Evolutionary conservation across 768 basidiomycete species (phyloP).

Genomic region (Sarcomyxa edulis): DNA sequence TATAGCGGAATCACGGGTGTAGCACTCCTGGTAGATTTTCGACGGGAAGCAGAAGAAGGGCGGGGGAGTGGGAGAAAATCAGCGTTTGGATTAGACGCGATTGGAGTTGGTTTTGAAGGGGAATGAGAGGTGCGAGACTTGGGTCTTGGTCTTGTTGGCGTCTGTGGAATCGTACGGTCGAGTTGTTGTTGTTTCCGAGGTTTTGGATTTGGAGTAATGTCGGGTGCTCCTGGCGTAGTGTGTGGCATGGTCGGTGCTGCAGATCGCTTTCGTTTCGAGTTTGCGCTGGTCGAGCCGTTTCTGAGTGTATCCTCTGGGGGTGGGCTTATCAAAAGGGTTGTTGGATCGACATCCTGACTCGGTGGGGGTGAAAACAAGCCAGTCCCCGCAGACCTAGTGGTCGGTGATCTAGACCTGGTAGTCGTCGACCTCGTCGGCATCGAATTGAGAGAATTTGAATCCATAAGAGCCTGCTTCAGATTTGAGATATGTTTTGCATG

Average conservation of each 20-base stretch:
- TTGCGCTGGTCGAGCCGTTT: conserved; percentile 32
- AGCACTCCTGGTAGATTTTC: conserved; percentile 32
- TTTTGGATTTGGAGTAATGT: conserved; percentile 58
- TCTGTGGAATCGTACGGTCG: conserved; percentile 13
- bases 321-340: conserved; percentile 46
- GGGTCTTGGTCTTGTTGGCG: conserved; percentile 5
- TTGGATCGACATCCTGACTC: conserved; percentile 12
- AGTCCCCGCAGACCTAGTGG: too few species aligned
- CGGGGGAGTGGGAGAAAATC: conserved; percentile 18
- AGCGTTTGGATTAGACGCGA: conserved; percentile 8
- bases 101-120: conserved; percentile 18
- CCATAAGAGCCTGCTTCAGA: too few species aligned
- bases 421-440: too few species aligned
- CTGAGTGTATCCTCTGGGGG: conserved; percentile 54
- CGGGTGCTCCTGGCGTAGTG: conserved; percentile 17
- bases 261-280: conserved; percentile 10
- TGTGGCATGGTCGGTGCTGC: neutral
- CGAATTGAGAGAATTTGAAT: too few species aligned
- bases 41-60: conserved; percentile 14
- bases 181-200: conserved; percentile 41
- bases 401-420: too few species aligned
- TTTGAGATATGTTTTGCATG: too few species aligned
- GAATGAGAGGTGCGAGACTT: conserved; percentile 11
- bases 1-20: conserved; percentile 55
- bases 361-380: too few species aligned